These are phyloP conservation scores for Venturia effusa DNA, from an alignment of 2,329 filamentous ascomycete genomes.

Conservation along the genomic window DNA sequence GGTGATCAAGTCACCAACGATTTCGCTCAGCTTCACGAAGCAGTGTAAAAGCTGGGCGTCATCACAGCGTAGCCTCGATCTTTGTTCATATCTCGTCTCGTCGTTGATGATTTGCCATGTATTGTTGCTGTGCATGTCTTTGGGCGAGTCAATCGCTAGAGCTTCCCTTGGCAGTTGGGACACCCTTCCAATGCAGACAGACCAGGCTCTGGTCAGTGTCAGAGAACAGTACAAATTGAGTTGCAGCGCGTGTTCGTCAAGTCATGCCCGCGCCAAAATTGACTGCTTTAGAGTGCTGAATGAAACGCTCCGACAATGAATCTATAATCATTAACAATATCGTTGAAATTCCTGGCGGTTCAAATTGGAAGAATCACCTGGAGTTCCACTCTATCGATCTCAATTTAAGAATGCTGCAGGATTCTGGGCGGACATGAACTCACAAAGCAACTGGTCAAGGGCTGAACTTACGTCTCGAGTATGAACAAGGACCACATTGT, in stretches of 20 bases:
- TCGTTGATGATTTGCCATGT: constrained; percentile 29
- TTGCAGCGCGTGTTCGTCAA: too few species aligned
- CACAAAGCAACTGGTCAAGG: too few species aligned
- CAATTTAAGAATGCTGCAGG: too few species aligned
- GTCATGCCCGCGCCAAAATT: too few species aligned
- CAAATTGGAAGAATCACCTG: too few species aligned
- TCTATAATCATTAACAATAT: too few species aligned
- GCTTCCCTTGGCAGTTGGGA: constrained; percentile 36
- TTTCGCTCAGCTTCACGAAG: constrained; percentile 61
- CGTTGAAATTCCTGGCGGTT: too few species aligned
- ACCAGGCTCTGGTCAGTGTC: constrained; percentile 36
- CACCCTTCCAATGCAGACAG: constrained; percentile 35
- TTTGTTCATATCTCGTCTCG: constrained; percentile 42
- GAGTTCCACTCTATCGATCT: too few species aligned
- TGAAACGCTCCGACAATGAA: too few species aligned
- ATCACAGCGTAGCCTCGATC: constrained; percentile 21
- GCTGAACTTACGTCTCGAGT: constrained; percentile 3
- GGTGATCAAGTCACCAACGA: constrained; percentile 61
- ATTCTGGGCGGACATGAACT: too few species aligned
- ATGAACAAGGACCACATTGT: constrained; percentile 37
- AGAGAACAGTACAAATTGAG: constrained; percentile 20
- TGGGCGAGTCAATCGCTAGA: constrained; percentile 37
- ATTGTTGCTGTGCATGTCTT: constrained; percentile 16
- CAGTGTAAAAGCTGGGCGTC: constrained; percentile 25
- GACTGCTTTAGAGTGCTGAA: too few species aligned